phyloP scores from a whole-genome alignment of 768 basidiomycete species.

The Tremella yokohamensis region DNA sequence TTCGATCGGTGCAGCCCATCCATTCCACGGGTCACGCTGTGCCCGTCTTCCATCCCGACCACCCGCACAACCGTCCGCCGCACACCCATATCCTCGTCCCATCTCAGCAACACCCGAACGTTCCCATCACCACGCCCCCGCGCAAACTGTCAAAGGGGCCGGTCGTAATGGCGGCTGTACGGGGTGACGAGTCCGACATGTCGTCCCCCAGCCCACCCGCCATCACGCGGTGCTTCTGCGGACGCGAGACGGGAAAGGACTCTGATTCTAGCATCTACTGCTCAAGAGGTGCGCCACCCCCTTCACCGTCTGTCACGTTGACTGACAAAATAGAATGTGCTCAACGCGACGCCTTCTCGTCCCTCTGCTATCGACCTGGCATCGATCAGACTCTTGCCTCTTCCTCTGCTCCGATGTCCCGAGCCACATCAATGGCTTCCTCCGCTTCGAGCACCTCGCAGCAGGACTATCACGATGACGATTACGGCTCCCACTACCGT shows the following conservation, averaged over 20 bases:
- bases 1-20: neutral
- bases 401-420: conserved; percentile 16
- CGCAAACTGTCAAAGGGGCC: conserved; percentile 1
- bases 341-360: conserved; percentile 45
- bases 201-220: conserved; percentile 18
- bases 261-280: conserved; percentile 41
- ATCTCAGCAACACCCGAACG: conserved; percentile 6
- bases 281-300: conserved; percentile 37
- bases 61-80: conserved; percentile 31
- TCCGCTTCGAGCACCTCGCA: conserved; percentile 16
- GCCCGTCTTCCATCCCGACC: conserved; percentile 37
- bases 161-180: too few species aligned
- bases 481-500: conserved; percentile 47
- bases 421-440: conserved; percentile 30
- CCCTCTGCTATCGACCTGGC: conserved; percentile 46
- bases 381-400: conserved; percentile 10
- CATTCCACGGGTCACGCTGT: conserved; percentile 5
- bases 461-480: conserved; percentile 18
- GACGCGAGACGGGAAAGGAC: conserved; percentile 24
- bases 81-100: conserved; percentile 8
- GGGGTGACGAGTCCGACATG: conserved; percentile 26
- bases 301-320: neutral
- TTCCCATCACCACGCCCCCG: neutral
- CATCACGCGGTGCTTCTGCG: conserved; percentile 37
- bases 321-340: conserved; percentile 37